Base-by-base conservation (phyloP, 2,329 filamentous ascomycete genomes). In the Zelopaecilomyces penicillatus region DNA sequence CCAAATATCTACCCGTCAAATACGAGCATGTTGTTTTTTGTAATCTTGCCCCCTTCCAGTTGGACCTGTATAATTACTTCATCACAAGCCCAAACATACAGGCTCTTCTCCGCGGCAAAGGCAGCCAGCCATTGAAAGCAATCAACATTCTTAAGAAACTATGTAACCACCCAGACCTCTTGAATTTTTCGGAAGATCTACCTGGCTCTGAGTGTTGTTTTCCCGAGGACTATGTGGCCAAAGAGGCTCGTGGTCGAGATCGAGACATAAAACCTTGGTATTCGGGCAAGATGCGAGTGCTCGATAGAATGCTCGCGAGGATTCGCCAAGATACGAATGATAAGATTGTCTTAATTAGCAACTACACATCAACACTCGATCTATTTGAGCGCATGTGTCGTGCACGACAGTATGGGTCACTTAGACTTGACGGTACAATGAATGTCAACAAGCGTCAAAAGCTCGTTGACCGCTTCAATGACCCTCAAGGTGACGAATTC, bases 11-110 rank as follows among this genome's bases (percentile, higher is more conserved):
- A 47, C 93, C 93, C 0, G 83, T 97, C 70, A 98, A 98, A 70
- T 98, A 98, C 65, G 93, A 98, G 65, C 93, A 98, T 62, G 93
- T 98, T 30, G 93, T 98, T 1, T 98, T 98, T 67, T 98, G 93
- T 74, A 91, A 91, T 55, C 75, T 95, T 38, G 85, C 93, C 11
- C 86, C 87, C 0, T 97, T 98, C 67, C 93, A 98, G 64, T 76
- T 89, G 44, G 87, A 87, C 53, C 71, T 98, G 1, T 98, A 98
- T 72, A 95, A 95, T 58, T 87, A 96, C 65, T 98, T 98, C 65
- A 90, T 98, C 64, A 87, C 85, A 41, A 96, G 90, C 48, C 91
- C 93, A 0, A 87, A 95, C 49, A 97, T 98, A 57, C 89, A 94
- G 61, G 89, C 86, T 43, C 71, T 98, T 37, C 76, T 98, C 32